Conservation (phyloP, 2,329 filamentous ascomycete genomes). For the Waltergamsia citrina region DNA sequence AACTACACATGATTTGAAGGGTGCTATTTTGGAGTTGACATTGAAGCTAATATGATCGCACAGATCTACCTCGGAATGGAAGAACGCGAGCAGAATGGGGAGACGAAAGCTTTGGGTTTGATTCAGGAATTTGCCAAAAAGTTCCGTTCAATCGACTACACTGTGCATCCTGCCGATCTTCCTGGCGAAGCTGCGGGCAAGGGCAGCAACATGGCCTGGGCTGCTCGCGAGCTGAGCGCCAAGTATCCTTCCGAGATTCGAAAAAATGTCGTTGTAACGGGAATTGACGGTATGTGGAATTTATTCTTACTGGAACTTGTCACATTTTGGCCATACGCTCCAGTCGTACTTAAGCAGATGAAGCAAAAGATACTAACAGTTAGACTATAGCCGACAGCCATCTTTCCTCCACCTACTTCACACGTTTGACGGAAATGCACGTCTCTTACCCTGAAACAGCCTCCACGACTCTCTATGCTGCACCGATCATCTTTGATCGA, state of each 20-base stretch:
- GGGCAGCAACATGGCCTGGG: slow-evolving; percentile 66
- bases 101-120: slow-evolving; percentile 51
- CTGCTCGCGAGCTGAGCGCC: slow-evolving; percentile 54
- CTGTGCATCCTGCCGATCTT: slow-evolving; percentile 56
- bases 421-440: slow-evolving; percentile 55
- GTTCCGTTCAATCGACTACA: slow-evolving; percentile 59
- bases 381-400: slow-evolving; percentile 56
- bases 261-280: slow-evolving; percentile 58
- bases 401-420: slow-evolving; percentile 58
- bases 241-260: slow-evolving; percentile 43
- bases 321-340: too few relatives aligned
- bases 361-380: too few relatives aligned
- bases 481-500: slow-evolving; percentile 65
- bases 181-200: slow-evolving; percentile 63
- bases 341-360: too few relatives aligned
- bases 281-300: slow-evolving; percentile 59
- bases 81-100: slow-evolving; percentile 51
- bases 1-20: not conserved
- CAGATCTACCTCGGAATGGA: slow-evolving; percentile 69
- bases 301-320: too few relatives aligned
- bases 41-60: not conserved
- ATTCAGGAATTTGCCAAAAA: slow-evolving; percentile 54
- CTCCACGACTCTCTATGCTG: slow-evolving; percentile 54
- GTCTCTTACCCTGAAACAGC: slow-evolving; percentile 48
- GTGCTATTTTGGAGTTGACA: not conserved